Conservation (phyloP, 179 eudicot species). For the Beta corolliflora region DNA sequence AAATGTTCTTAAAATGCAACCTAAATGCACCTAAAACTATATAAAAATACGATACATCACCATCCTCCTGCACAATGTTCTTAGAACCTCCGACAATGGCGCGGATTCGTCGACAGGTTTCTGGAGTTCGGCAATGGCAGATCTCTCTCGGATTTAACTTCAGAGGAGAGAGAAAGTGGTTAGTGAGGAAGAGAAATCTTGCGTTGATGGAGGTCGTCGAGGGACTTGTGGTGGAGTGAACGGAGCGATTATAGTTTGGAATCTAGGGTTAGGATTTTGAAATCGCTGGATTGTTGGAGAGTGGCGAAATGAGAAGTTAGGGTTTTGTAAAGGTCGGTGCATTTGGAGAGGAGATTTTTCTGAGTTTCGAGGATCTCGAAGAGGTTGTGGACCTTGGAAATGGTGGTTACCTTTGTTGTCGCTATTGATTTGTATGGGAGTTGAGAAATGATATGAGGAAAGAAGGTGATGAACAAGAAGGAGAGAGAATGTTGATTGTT, state of each 20-base stretch:
- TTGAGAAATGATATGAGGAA: no score
- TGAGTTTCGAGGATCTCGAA: conserved; percentile 48
- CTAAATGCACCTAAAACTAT: no score
- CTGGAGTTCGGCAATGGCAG: conserved; percentile 39
- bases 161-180: conserved; percentile 25
- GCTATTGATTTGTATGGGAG: conserved; percentile 23
- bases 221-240: conserved; percentile 22
- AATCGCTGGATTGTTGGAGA: conserved; percentile 31
- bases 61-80: conserved; percentile 35
- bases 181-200: conserved; percentile 41
- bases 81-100: conserved; percentile 30
- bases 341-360: conserved; percentile 37
- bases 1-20: no score
- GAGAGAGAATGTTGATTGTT: no score
- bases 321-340: conserved; percentile 48
- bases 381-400: conserved; percentile 27
- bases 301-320: conserved; percentile 45
- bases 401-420: conserved; percentile 15
- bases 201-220: conserved; percentile 33
- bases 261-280: conserved; percentile 37
- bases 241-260: conserved; percentile 39
- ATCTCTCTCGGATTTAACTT: conserved; percentile 27
- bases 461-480: no score
- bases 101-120: background rate
- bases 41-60: no score